Evolutionary conservation across 2,329 filamentous ascomycete genomes (phyloP), one percentile per base, ranked within the genome.

Genomic region (Botrytis elliptica): DNA sequence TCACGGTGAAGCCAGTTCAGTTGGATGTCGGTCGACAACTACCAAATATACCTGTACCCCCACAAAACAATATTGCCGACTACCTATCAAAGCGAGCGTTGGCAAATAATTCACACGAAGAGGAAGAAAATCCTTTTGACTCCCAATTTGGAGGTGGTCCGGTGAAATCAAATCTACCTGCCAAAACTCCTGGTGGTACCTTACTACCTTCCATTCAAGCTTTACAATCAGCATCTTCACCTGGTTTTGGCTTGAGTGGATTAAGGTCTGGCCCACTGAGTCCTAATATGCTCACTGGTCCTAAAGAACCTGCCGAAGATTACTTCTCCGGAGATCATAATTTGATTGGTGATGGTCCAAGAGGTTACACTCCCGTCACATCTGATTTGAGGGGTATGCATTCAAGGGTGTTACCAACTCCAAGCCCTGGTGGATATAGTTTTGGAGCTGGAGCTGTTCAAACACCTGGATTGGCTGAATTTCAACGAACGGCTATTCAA

Each of bases 391-490:
- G 96, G 94, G 52, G 52, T 18, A 55, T 55, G 52, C 65, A 68
- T 68, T n/a, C 38, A 16, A 57, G 46, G 33, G 40, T 64, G 7
- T 25, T 68, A 1, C n/a, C 65, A 29, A 57, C 96, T 73, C 84
- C 98, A 77, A 98, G 96, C 71, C 96, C 96, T 67, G 96, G 96
- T 75, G 95, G 95, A 77, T 94, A 95, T 82, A 98, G 98, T 94
- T 98, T 98, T 84, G 92, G 89, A 80, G 93, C 93, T 77, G 93
- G 92, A 73, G 92, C 94, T 22, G 55, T 69, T 25, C 25, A 40
- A 6, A 99, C 96, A 1, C 96, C 96, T 14, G 91, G 92, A 75
- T 97, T 95, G 0, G 85, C 97, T 68, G 96, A 99, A 80, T 99
- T 99, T 79, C 95, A 98, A 79, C 92, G 95, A 74, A 97, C 95